Evolutionary conservation across 2,329 filamentous ascomycete genomes (phyloP).

Genomic region (Epichloe sylvatica): DNA sequence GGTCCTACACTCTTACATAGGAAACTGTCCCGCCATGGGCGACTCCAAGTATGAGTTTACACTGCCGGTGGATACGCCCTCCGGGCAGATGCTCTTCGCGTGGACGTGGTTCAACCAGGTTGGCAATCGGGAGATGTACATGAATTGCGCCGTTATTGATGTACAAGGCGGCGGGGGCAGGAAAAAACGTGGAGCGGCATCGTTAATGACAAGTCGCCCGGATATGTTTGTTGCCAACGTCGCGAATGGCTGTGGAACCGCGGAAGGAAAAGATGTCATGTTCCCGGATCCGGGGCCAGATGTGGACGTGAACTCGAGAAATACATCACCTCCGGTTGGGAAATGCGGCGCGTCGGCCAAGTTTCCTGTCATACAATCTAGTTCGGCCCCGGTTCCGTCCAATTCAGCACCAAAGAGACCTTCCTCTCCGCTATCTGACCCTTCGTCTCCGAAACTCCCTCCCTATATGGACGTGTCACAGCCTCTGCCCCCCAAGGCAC

Average conservation of each 20-base stretch:
- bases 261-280: constrained; percentile 39
- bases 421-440: neutral
- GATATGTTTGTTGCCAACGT: constrained; percentile 55
- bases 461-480: neutral
- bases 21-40: constrained; percentile 19
- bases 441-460: neutral
- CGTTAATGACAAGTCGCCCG: constrained; percentile 38
- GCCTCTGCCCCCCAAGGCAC: neutral
- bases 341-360: neutral
- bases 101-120: constrained; percentile 53
- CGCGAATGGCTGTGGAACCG: constrained; percentile 39
- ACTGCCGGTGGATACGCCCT: constrained; percentile 37
- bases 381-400: neutral
- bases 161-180: constrained; percentile 25
- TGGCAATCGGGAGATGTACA: constrained; percentile 56
- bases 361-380: neutral
- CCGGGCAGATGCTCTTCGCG: constrained; percentile 36
- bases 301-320: constrained; percentile 14
- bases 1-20: constrained; percentile 28
- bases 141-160: constrained; percentile 50
- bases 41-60: constrained; percentile 29
- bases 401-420: neutral
- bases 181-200: constrained; percentile 15
- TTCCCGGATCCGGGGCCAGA: constrained; percentile 51
- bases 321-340: neutral